Conservation (phyloP, 129 eudicot genomes). For the Chrysanthemum makinoi region DNA sequence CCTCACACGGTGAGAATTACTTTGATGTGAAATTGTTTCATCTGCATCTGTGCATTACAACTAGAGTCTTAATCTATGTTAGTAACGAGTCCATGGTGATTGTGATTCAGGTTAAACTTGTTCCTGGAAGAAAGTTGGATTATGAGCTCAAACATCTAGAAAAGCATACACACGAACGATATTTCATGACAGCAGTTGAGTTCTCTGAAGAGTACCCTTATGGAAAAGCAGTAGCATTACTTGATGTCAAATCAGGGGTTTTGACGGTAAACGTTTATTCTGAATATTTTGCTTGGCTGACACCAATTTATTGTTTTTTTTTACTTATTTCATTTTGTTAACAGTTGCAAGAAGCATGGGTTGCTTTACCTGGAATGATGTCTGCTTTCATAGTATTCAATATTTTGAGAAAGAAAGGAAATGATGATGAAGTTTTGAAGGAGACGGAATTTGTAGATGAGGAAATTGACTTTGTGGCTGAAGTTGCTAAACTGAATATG, state of each 20-base stretch:
- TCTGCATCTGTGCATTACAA: not conserved
- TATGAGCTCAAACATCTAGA: conserved; percentile 32
- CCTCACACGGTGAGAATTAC: conserved; percentile 26
- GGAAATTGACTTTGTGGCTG: conserved; percentile 21
- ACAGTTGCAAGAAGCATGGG: conserved; percentile 40
- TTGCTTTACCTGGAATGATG: conserved; percentile 34
- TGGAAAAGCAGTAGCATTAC: conserved; percentile 43
- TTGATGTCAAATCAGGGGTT: conserved; percentile 27
- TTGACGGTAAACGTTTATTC: conserved; percentile 23
- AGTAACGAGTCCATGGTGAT: conserved; percentile 11
- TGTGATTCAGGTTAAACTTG: conserved; percentile 27
- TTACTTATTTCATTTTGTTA: not conserved
- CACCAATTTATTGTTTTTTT: conserved; percentile 3
- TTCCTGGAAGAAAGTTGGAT: conserved; percentile 39
- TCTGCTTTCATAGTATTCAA: conserved; percentile 30
- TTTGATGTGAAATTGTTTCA: not conserved
- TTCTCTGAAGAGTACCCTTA: conserved; percentile 38
- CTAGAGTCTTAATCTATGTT: not conserved
- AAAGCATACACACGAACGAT: conserved; percentile 17
- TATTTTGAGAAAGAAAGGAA: conserved; percentile 21
- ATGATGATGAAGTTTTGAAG: conserved; percentile 13
- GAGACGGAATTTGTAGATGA: conserved; percentile 1
- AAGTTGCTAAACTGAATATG: conserved; percentile 16
- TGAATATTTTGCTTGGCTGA: conserved; percentile 6
- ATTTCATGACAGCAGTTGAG: conserved; percentile 43